A percentile compares a stretch with the other conserved stretches of the same genome.
These are phyloP conservation scores for Westerdykella aurantiaca DNA, from an alignment of 2,329 filamentous ascomycete genomes.

Conservation along the genomic window DNA sequence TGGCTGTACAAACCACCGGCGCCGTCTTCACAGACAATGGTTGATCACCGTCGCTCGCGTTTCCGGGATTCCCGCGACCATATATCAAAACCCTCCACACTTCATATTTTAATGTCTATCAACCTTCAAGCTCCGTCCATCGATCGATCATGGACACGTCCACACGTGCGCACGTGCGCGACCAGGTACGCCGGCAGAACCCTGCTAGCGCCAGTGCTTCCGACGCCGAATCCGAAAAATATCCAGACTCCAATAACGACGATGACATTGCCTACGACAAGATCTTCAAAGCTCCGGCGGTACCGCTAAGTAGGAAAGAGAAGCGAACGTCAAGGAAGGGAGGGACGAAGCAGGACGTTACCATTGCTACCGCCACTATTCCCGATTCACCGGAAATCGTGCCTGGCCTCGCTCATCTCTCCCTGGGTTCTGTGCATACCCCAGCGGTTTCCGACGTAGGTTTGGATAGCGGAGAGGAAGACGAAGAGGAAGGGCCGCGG, in stretches of 20 bases:
- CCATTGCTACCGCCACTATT: neutral
- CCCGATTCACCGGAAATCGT: neutral
- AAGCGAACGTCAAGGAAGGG: neutral
- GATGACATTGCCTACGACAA: constrained; percentile 8
- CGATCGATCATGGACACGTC: neutral
- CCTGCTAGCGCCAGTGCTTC: constrained; percentile 10
- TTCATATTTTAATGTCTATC: too few species aligned
- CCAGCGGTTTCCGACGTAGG: too few species aligned
- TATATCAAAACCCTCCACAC: too few species aligned
- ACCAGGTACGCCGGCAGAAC: constrained; percentile 3
- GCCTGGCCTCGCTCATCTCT: too few species aligned
- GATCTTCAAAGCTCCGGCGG: neutral
- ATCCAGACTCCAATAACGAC: constrained; percentile 9
- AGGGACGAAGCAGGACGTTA: neutral
- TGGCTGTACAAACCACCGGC: constrained; percentile 19
- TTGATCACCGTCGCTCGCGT: too few species aligned
- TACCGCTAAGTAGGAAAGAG: neutral
- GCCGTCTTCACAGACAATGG: too few species aligned
- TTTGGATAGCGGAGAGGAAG: neutral
- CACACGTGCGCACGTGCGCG: constrained; percentile 34
- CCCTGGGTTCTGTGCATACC: too few species aligned
- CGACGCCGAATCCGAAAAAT: constrained; percentile 13
- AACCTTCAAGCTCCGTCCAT: too few species aligned
- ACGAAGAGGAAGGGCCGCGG: neutral
- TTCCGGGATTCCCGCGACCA: too few species aligned